Conservation (phyloP, 2,329 filamentous ascomycete genomes). For the Colletotrichum liriopes region DNA sequence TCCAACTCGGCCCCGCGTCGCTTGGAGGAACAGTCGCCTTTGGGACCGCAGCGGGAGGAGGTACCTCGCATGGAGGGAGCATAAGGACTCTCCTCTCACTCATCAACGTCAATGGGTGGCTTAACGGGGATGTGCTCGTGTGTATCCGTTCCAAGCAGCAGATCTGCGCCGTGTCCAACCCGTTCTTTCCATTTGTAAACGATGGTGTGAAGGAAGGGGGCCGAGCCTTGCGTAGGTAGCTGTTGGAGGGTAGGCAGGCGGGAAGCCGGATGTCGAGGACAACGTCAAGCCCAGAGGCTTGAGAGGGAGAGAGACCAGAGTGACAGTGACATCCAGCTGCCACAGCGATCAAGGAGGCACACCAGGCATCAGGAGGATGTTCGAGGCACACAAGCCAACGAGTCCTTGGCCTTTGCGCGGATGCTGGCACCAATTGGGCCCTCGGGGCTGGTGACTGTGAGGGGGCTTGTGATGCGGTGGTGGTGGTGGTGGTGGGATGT, state of each 20-base stretch:
- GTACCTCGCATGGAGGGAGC: background rate
- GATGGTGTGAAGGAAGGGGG: slow-evolving; percentile 36
- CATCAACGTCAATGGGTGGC: slow-evolving; percentile 3
- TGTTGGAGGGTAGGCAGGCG: background rate
- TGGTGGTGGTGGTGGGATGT: slow-evolving; percentile 8
- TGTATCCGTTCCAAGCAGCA: slow-evolving; percentile 24
- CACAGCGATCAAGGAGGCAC: slow-evolving; percentile 4
- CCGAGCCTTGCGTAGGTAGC: slow-evolving; percentile 16
- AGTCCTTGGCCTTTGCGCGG: background rate
- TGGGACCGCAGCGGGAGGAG: no score
- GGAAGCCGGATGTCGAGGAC: background rate
- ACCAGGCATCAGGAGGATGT: slow-evolving; percentile 19
- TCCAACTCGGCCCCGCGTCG: slow-evolving; percentile 31
- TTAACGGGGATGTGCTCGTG: slow-evolving; percentile 19
- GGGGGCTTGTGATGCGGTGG: slow-evolving; percentile 19
- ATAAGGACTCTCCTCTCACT: background rate
- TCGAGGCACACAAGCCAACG: slow-evolving; percentile 1
- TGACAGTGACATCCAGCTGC: background rate
- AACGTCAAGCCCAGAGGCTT: background rate
- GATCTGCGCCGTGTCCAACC: slow-evolving; percentile 34
- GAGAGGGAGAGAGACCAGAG: background rate
- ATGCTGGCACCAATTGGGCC: background rate
- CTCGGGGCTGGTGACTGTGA: background rate
- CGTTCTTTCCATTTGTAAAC: slow-evolving; percentile 26
- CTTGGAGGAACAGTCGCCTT: slow-evolving; percentile 16